phyloP scores from a whole-genome alignment of 257 asterid genomes.

The Solanum sitiens region DNA sequence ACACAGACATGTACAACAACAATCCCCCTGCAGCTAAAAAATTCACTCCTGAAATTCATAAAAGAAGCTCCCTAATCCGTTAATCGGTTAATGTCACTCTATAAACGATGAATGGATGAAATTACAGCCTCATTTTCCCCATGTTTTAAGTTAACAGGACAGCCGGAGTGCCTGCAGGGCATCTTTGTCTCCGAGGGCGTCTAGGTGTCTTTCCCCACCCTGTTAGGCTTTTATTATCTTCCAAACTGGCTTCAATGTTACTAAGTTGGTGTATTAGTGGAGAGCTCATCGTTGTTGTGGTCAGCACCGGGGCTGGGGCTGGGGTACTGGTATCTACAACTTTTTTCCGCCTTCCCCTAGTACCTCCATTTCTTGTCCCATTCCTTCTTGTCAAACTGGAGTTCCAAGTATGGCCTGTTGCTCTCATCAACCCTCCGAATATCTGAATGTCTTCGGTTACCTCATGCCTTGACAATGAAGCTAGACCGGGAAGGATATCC shows the following conservation, averaged over 20 bases:
- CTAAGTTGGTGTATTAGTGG: conserved; percentile 38
- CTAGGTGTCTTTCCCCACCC: conserved; percentile 99
- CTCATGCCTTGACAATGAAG: conserved; percentile 71
- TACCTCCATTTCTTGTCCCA: conserved; percentile 45
- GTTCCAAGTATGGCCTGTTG: conserved; percentile 74
- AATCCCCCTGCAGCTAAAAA: conserved; percentile 21
- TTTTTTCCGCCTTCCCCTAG: conserved; percentile 53
- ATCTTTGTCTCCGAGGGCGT: conserved; percentile 92
- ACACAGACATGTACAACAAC: conserved; percentile 59
- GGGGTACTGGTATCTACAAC: conserved; percentile 35
- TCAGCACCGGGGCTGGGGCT: conserved; percentile 12
- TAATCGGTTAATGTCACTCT: conserved; percentile 9
- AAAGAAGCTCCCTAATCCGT: conserved; percentile 20
- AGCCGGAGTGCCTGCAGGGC: conserved; percentile 58
- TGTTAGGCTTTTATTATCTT: conserved; percentile 68
- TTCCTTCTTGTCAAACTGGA: conserved; percentile 60
- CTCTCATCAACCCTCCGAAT: conserved; percentile 87
- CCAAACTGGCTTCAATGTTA: conserved; percentile 51
- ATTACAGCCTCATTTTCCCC: conserved; percentile 15
- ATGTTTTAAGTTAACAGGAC: conserved; percentile 37
- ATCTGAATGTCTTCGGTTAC: conserved; percentile 91
- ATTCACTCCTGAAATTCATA: conserved; percentile 20
- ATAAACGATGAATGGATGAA: conserved; percentile 15
- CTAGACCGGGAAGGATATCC: conserved; percentile 87
- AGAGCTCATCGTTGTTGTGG: conserved; percentile 16